Base-by-base conservation (phyloP, 2,329 filamentous ascomycete genomes). In the Trichoderma sp. region DNA sequence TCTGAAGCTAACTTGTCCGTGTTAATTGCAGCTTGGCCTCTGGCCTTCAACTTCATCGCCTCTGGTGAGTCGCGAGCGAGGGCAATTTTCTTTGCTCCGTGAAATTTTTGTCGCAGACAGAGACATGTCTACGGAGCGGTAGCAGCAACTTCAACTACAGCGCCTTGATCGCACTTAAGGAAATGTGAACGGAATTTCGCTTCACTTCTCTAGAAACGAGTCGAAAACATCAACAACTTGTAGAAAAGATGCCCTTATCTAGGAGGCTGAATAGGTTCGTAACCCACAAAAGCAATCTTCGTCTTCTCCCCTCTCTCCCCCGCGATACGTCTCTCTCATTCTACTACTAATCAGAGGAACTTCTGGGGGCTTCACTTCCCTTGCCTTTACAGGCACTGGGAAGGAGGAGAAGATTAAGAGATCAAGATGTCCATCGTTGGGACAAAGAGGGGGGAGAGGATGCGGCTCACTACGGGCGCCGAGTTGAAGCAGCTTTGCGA, bases 31-130 rank as follows among this genome's bases (percentile, higher is more conserved):
- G 93, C 92, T 75, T 84, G 94, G 75, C 93, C 93, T 76, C 85
- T 96, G 82, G 92, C 93, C 81, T 86, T 96, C 80, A 96, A 96
- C 84, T 96, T 96, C 85, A 93, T 96, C 84, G 93, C 93, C 81
- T 93, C 93, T 85, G 92, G 93, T 96, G 90, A 95, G 93, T 95
- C 83, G 55, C 57, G 59, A 43, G 61, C 53, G 23, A 63, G 34
- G 17, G 64, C 57, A 62, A 26, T 53, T 15, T 32, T 47, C 39
- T 68, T 34, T 63, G 70, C 70, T 68, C 70, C 26, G 34, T 59
- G 36, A 63, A 61, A 32, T 8, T 34, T 59, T 59, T 47, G 55
- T 57, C 65, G 8, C 55, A 43, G 30, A 71, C 55, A 63, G 28
- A 39, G n/a, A 26, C 23, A 53, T 66, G 12, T 63, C 43, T 57